phyloP scores from a whole-genome alignment of 2,329 filamentous ascomycete genomes.

The Aspergillaceae sp. region DNA sequence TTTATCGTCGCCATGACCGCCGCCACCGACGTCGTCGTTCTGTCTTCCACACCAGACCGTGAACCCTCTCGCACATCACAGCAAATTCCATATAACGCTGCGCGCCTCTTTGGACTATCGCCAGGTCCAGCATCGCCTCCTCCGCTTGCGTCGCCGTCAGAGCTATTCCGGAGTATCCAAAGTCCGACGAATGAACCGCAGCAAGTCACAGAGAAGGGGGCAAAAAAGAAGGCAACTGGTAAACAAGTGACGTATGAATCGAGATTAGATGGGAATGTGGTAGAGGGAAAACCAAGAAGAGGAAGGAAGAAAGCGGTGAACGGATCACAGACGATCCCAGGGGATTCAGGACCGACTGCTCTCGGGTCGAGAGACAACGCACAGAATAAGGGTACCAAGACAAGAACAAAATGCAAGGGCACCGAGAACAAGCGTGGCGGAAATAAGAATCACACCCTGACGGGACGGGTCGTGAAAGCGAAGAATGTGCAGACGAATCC shows the following conservation, averaged over 20 bases:
- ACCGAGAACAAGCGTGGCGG: slow-evolving; percentile 18
- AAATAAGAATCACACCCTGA: slow-evolving; percentile 24
- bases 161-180: slow-evolving; percentile 14
- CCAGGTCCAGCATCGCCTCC: slow-evolving; percentile 15
- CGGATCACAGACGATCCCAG: background rate
- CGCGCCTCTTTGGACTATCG: slow-evolving; percentile 9
- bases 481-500: slow-evolving; percentile 8
- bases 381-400: slow-evolving; percentile 13
- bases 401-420: slow-evolving; percentile 16
- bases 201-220: slow-evolving; percentile 3
- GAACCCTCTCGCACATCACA: slow-evolving; percentile 23
- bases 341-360: slow-evolving; percentile 1
- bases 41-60: slow-evolving; percentile 35
- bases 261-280: slow-evolving; percentile 4
- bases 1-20: slow-evolving; percentile 28
- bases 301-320: slow-evolving; percentile 10
- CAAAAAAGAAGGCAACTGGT: slow-evolving; percentile 7
- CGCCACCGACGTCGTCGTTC: slow-evolving; percentile 28
- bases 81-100: slow-evolving; percentile 13
- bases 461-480: slow-evolving; percentile 30
- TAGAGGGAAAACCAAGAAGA: slow-evolving; percentile 8
- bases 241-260: slow-evolving; percentile 4
- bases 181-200: slow-evolving; percentile 12
- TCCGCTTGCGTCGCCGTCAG: slow-evolving; percentile 18
- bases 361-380: slow-evolving; percentile 8